Evolutionary conservation across 331 rosid genomes (phyloP), one percentile per base, ranked within the genome.

Genomic region (Malus hybrid): DNA sequence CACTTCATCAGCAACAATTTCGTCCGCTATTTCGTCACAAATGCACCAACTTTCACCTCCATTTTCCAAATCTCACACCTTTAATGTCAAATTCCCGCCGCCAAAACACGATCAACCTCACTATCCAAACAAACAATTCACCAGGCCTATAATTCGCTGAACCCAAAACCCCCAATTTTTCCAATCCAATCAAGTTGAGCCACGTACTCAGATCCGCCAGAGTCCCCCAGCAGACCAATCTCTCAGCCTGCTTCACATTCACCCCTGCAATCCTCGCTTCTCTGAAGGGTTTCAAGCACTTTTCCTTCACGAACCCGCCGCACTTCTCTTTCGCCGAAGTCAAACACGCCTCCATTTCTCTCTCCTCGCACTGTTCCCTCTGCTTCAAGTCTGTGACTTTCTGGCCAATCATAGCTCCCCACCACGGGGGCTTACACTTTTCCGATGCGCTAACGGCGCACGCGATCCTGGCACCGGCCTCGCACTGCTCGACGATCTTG

Each of bases 391-490:
- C 90, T n/a, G 8, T n/a, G 8, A 61, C 78, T 53, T 78, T 84
- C 63, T 50, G 64, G 28, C 84, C 86, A 6, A 73, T 44, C 77
- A 91, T 44, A 58, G 61, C 53, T 50, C 83, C 81, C 98, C 97
- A 89, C 91, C 97, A 89, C 4, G 91, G 91, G 36, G 89, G 90
- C 86, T 86, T 89, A 12, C 96, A 89, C 66, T 66, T 84, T 71
- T 68, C 72, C 57, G 96, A 85, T 12, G 98, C 91, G 66, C 74
- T 79, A 20, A 93, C 73, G 3, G 96, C 87, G 71, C 98, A 93
- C 32, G 90, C 96, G 61, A 91, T 82, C 84, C 96, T 82, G 6
- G 93, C 90, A 5, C 92, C 93, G 29, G 79, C 82, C 72, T 78
- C 86, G 75, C 97, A 93, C 87, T 88, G 96, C 63, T 73, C 76